Conservation (phyloP, 345 rosid species). For the Turnera subulata region DNA sequence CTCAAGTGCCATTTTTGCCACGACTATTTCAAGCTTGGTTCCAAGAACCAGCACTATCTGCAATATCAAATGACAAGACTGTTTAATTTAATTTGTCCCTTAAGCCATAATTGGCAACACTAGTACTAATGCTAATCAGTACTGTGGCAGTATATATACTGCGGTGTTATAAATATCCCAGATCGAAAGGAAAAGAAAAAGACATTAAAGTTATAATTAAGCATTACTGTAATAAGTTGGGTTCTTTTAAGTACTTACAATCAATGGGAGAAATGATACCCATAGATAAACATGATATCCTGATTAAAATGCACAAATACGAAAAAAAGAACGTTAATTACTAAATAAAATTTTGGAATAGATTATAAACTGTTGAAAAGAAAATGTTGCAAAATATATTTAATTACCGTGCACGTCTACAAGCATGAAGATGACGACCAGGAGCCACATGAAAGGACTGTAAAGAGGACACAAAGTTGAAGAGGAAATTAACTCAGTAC, state of each 20-base stretch:
- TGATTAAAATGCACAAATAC: slow-evolving; percentile 1
- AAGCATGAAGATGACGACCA: slow-evolving; percentile 31
- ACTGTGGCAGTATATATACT: too few species aligned
- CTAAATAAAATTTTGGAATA: neutral
- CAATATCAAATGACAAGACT: too few species aligned
- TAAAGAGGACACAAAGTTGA: neutral
- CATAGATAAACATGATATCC: slow-evolving; percentile 25
- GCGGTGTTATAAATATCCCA: too few species aligned
- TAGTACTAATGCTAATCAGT: too few species aligned
- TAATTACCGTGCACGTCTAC: slow-evolving; percentile 28
- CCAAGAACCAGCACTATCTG: slow-evolving; percentile 51
- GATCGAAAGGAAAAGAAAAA: too few species aligned
- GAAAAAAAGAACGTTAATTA: neutral
- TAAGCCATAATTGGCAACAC: too few species aligned
- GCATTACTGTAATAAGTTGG: neutral
- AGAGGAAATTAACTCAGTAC: too few species aligned
- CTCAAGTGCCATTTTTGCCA: slow-evolving; percentile 48
- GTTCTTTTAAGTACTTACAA: slow-evolving; percentile 2
- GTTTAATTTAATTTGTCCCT: too few species aligned
- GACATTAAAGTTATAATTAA: neutral
- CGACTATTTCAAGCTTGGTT: slow-evolving; percentile 51
- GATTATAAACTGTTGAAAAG: neutral
- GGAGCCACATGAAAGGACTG: slow-evolving; percentile 34
- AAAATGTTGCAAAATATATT: too few species aligned
- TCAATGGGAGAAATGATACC: slow-evolving; percentile 21